These are phyloP conservation scores for Prunus fruticosa DNA, from an alignment of 306 rosid genomes.

Conservation along the genomic window DNA sequence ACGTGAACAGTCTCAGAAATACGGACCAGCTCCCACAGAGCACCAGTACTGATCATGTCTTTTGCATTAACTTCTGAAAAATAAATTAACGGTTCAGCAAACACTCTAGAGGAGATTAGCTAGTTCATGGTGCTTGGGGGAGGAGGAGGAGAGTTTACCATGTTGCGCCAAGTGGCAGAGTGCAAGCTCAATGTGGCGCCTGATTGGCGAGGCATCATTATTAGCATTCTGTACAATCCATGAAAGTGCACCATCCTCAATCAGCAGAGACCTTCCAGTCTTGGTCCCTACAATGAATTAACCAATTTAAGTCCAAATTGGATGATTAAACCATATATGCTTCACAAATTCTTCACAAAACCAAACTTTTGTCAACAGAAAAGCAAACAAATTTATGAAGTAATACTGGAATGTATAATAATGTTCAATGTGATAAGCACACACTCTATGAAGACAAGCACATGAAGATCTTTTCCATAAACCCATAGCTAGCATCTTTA, in stretches of 20 bases:
- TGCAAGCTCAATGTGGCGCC: constrained; percentile 95
- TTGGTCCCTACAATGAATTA: constrained; percentile 52
- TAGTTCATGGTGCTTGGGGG: neutral
- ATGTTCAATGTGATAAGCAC: neutral
- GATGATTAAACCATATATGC: neutral
- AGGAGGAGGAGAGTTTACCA: constrained; percentile 45
- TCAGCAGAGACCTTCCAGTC: constrained; percentile 76
- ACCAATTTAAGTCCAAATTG: neutral
- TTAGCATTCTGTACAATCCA: constrained; percentile 98
- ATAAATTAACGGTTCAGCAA: constrained; percentile 22
- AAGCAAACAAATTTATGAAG: constrained; percentile 7
- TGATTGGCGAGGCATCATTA: constrained; percentile 79
- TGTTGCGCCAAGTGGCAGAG: constrained; percentile 96
- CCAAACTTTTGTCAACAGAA: neutral
- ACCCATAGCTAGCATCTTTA: constrained; percentile 19
- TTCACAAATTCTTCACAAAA: neutral
- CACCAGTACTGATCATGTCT: constrained; percentile 92
- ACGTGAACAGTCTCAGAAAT: constrained; percentile 82
- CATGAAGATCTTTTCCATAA: neutral
- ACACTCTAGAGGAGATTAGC: constrained; percentile 10
- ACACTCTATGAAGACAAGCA: neutral
- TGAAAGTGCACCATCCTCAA: constrained; percentile 93
- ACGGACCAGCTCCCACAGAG: constrained; percentile 92
- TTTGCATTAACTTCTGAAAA: constrained; percentile 79
- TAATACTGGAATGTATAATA: neutral